Percentiles rank a stretch among this genome's conserved stretches.
Conservation (phyloP, 2,329 filamentous ascomycete genomes). For the Ophiostoma sp. region DNA sequence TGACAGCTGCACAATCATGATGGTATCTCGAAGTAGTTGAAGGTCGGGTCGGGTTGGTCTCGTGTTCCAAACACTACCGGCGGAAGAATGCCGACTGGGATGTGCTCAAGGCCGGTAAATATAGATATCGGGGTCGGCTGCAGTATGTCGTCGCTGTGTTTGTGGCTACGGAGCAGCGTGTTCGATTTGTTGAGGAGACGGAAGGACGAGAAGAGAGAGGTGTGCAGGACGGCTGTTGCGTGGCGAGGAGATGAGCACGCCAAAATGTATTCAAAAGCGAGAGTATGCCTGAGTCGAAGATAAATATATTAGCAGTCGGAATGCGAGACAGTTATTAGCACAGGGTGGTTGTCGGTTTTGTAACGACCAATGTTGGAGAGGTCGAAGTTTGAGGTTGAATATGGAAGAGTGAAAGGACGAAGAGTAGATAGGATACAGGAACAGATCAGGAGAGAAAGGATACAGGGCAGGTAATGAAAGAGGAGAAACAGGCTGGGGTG, state of each 20-base stretch:
- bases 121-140: not conserved
- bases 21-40: slow-evolving; percentile 9
- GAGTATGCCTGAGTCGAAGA: not conserved
- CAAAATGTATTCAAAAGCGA: not conserved
- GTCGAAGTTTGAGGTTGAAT: slow-evolving; percentile 1
- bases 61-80: not conserved
- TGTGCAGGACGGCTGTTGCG: not conserved
- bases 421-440: slow-evolving; percentile 11
- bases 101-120: not conserved
- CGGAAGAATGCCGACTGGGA: not conserved
- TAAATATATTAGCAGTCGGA: not conserved
- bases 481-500: slow-evolving; percentile 16
- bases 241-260: not conserved
- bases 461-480: slow-evolving; percentile 12
- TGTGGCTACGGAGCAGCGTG: not conserved
- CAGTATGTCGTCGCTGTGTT: not conserved
- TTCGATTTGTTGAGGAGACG: not conserved
- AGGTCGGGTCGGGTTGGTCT: not conserved
- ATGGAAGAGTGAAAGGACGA: slow-evolving; percentile 2
- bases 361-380: not conserved
- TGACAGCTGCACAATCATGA: slow-evolving; percentile 18
- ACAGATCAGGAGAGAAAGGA: slow-evolving; percentile 14
- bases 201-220: not conserved
- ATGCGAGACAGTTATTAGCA: not conserved
- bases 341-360: not conserved